Evolutionary conservation across 305 asterid genomes (phyloP).

Genomic region (Rubia occidens): DNA sequence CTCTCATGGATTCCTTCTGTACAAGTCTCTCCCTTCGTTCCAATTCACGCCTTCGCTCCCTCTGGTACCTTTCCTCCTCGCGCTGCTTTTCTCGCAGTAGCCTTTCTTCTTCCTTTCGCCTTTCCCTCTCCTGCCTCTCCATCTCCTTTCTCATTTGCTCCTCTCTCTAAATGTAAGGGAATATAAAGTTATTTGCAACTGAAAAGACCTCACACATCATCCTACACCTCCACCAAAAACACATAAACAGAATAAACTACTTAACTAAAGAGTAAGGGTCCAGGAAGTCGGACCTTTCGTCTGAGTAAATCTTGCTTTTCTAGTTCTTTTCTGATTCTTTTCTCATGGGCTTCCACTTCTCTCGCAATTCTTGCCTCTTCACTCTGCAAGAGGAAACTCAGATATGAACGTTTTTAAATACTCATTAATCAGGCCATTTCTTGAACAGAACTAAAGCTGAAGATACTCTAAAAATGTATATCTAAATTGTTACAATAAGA

Average conservation of each 20-base stretch:
- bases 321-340: conserved; percentile 73
- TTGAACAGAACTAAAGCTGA: conserved; percentile 1
- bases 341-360: conserved; percentile 86
- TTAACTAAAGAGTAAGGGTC: conserved; percentile 6
- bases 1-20: conserved; percentile 70
- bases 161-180: conserved; percentile 44
- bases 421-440: conserved; percentile 4
- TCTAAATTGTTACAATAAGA: neutral
- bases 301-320: conserved; percentile 76
- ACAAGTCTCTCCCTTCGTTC: conserved; percentile 68
- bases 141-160: conserved; percentile 81
- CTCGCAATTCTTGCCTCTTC: conserved; percentile 82
- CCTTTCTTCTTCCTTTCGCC: conserved; percentile 78
- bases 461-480: neutral
- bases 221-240: conserved; percentile 1
- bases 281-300: conserved; percentile 50
- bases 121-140: conserved; percentile 80
- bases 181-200: conserved; percentile 8
- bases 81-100: conserved; percentile 75
- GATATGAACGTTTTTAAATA: neutral
- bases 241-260: neutral
- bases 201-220: neutral
- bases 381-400: conserved; percentile 33
- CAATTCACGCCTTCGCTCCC: conserved; percentile 86
- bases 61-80: conserved; percentile 66